Percentiles rank a stretch among this genome's conserved stretches.
phyloP scores from a whole-genome alignment of 805 yeast species.

The Candida awuae region DNA sequence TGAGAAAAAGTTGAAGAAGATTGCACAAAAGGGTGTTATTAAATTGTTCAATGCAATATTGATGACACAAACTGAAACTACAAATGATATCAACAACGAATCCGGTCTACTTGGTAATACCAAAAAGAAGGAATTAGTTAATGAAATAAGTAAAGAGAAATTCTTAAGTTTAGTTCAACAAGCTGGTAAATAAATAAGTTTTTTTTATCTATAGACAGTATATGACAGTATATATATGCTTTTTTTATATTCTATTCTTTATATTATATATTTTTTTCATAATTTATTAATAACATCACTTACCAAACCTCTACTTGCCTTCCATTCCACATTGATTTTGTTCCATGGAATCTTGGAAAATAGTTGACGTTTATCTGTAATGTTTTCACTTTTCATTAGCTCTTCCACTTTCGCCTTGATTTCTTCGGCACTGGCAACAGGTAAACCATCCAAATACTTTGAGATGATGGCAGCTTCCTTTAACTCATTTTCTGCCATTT shows the following conservation, averaged over 20 bases:
- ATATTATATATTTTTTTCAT: constrained; percentile 1
- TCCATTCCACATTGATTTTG: constrained; percentile 29
- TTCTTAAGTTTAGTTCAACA: constrained; percentile 82
- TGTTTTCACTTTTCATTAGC: constrained; percentile 21
- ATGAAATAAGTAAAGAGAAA: constrained; percentile 80
- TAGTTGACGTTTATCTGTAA: constrained; percentile 20
- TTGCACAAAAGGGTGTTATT: constrained; percentile 37
- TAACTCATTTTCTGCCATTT: constrained; percentile 31
- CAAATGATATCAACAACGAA: constrained; percentile 39
- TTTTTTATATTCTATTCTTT: neutral
- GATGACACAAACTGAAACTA: constrained; percentile 73
- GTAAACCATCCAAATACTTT: constrained; percentile 28
- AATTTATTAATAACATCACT: constrained; percentile 24
- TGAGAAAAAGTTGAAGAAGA: constrained; percentile 61
- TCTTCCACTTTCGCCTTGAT: constrained; percentile 25
- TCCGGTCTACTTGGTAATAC: constrained; percentile 32
- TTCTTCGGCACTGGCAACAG: constrained; percentile 32
- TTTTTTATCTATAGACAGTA: neutral
- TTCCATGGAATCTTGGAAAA: constrained; percentile 31
- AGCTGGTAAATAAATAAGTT: constrained; percentile 41
- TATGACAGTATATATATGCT: neutral
- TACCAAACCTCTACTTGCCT: constrained; percentile 28
- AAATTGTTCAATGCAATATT: constrained; percentile 25
- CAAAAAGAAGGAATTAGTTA: constrained; percentile 52
- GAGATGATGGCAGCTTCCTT: constrained; percentile 31